These are phyloP conservation scores for Chaetoceros tenuissimus DNA, from an alignment of 108 stramenopile genomes.

Conservation along the genomic window DNA sequence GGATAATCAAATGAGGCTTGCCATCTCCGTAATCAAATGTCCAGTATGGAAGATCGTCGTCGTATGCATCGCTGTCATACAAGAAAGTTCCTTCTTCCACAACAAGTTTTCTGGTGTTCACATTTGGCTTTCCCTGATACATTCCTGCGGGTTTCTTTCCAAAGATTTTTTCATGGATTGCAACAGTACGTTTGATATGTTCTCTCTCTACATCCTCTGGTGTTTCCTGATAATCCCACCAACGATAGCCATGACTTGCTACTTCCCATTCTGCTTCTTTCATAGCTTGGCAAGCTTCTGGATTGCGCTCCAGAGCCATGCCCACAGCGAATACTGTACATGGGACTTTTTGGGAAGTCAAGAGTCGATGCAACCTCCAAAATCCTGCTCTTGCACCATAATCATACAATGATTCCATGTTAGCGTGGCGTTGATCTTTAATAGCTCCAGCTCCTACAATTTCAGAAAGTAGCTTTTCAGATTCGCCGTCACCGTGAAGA, in stretches of 20 bases:
- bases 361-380: constrained; percentile 84
- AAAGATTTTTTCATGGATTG: constrained; percentile 74
- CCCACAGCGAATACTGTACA: constrained; percentile 92
- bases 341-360: constrained; percentile 64
- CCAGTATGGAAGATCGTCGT: constrained; percentile 93
- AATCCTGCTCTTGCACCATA: constrained; percentile 90
- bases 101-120: constrained; percentile 62
- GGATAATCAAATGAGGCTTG: constrained; percentile 82
- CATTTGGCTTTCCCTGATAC: constrained; percentile 91
- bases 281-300: constrained; percentile 66
- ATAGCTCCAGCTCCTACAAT: constrained; percentile 65
- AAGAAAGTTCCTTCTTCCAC: constrained; percentile 90
- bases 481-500: constrained; percentile 69
- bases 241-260: constrained; percentile 85
- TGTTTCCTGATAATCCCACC: constrained; percentile 91
- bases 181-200: constrained; percentile 81
- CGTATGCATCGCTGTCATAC: constrained; percentile 89
- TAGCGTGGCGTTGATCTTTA: constrained; percentile 41
- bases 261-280: constrained; percentile 85
- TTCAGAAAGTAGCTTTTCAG: constrained; percentile 78
- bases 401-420: constrained; percentile 92
- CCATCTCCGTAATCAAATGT: constrained; percentile 52
- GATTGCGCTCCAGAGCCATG: constrained; percentile 89
- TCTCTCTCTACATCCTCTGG: constrained; percentile 75
- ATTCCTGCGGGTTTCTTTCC: constrained; percentile 85